Evolutionary conservation across 2,329 filamentous ascomycete species (phyloP).

Genomic region (Fulvia fulva): DNA sequence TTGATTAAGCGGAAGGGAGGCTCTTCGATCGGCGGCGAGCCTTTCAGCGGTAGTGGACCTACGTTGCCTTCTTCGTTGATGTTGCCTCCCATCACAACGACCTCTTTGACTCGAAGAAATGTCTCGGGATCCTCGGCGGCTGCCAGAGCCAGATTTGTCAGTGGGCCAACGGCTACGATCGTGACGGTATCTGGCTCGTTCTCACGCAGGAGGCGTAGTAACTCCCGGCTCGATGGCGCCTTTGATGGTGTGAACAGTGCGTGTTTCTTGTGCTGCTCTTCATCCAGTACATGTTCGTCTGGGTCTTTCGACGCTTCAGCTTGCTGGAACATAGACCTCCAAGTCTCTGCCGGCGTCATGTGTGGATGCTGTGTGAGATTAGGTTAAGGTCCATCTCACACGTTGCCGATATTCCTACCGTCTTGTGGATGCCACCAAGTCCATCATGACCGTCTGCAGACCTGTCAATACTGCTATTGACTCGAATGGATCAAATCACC

Average conservation of each 20-base stretch:
- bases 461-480: constrained; percentile 8
- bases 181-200: constrained; percentile 80
- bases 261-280: constrained; percentile 38
- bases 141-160: constrained; percentile 90
- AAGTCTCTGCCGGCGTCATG: constrained; percentile 42
- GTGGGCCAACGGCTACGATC: constrained; percentile 83
- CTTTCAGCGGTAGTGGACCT: constrained; percentile 18
- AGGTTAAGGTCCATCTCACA: neutral
- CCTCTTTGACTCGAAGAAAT: constrained; percentile 82
- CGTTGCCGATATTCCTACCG: neutral
- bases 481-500: constrained; percentile 32
- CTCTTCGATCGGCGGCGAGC: constrained; percentile 14
- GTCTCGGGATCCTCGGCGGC: constrained; percentile 84
- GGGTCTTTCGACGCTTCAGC: constrained; percentile 26
- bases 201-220: constrained; percentile 77
- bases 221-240: constrained; percentile 73
- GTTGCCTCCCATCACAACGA: constrained; percentile 93
- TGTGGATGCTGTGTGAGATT: constrained; percentile 36
- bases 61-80: constrained; percentile 74
- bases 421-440: constrained; percentile 42
- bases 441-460: constrained; percentile 46
- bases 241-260: constrained; percentile 71
- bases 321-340: constrained; percentile 44
- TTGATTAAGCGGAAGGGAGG: constrained; percentile 39
- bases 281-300: constrained; percentile 33